Evolutionary conservation across 2,329 filamentous ascomycete species (phyloP).

Genomic region (Paraconiothyrium brasiliense): DNA sequence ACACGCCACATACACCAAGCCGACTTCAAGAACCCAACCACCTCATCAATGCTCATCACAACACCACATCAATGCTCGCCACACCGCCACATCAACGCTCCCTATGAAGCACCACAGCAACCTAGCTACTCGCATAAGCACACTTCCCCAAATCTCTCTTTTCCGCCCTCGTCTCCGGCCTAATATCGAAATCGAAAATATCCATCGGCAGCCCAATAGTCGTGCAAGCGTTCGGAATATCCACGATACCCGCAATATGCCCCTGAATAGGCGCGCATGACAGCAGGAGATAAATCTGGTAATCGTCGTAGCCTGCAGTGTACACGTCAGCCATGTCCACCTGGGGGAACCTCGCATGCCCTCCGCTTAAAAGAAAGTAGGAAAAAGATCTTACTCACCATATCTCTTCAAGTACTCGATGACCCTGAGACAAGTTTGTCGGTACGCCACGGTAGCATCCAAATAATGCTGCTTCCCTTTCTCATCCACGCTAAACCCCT

Average conservation of each 20-base stretch:
- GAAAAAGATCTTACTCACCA: constrained; percentile 54
- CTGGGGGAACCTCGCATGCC: too few species aligned
- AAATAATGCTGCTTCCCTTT: constrained; percentile 89
- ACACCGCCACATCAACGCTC: neutral
- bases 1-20: too few species aligned
- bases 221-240: constrained; percentile 89
- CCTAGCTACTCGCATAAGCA: constrained; percentile 63
- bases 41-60: too few species aligned
- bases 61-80: too few species aligned
- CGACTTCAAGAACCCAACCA: too few species aligned
- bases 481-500: constrained; percentile 90
- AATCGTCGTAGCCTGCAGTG: constrained; percentile 63
- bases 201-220: constrained; percentile 90
- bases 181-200: constrained; percentile 94
- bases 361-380: too few species aligned
- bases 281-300: constrained; percentile 86
- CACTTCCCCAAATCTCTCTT: constrained; percentile 76
- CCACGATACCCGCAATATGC: constrained; percentile 87
- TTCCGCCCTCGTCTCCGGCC: constrained; percentile 68
- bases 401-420: constrained; percentile 83
- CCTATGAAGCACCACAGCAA: neutral
- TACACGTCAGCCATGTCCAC: constrained; percentile 8
- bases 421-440: constrained; percentile 78
- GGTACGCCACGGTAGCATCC: constrained; percentile 85
- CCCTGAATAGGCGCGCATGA: constrained; percentile 89